These are phyloP conservation scores for Oryza longistaminata DNA, from an alignment of 176 grass and related monocot genomes.

Conservation along the genomic window DNA sequence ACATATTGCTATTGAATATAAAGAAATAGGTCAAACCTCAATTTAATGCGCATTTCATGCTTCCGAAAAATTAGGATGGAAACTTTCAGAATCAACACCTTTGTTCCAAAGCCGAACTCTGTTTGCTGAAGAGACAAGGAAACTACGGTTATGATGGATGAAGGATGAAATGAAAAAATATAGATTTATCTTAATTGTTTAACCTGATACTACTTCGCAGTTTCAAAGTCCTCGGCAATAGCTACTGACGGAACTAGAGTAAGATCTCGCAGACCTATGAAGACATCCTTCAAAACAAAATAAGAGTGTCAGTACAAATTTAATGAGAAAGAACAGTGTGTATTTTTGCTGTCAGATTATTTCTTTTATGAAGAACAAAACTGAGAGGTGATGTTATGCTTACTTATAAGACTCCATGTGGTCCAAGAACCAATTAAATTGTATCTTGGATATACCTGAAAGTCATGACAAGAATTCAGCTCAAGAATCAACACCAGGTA, in stretches of 20 bases:
- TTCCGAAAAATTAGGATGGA: conserved; percentile 74
- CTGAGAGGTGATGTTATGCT: conserved; percentile 28
- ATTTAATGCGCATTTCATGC: conserved; percentile 78
- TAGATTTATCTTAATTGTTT: conserved; percentile 28
- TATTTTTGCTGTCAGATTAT: neutral
- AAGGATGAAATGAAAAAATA: conserved; percentile 16
- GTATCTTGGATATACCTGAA: conserved; percentile 92
- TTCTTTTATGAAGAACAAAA: conserved; percentile 14
- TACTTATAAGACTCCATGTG: conserved; percentile 93
- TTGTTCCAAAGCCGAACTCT: conserved; percentile 98
- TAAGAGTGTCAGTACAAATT: conserved; percentile 29
- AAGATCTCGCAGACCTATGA: conserved; percentile 84
- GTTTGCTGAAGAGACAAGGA: conserved; percentile 51
- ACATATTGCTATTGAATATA: neutral
- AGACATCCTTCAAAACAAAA: conserved; percentile 75
- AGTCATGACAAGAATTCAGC: conserved; percentile 31
- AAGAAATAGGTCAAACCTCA: conserved; percentile 57
- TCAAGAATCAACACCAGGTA: neutral
- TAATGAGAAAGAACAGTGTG: conserved; percentile 10
- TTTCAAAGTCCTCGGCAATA: conserved; percentile 86
- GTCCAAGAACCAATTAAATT: conserved; percentile 97
- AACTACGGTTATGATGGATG: conserved; percentile 30
- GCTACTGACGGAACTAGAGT: conserved; percentile 89
- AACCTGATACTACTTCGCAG: conserved; percentile 80
- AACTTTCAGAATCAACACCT: conserved; percentile 94